Evolutionary conservation across 2,329 filamentous ascomycete genomes (phyloP), one percentile per base, ranked within the genome.

Genomic region (Dothidotthia symphoricarpi): DNA sequence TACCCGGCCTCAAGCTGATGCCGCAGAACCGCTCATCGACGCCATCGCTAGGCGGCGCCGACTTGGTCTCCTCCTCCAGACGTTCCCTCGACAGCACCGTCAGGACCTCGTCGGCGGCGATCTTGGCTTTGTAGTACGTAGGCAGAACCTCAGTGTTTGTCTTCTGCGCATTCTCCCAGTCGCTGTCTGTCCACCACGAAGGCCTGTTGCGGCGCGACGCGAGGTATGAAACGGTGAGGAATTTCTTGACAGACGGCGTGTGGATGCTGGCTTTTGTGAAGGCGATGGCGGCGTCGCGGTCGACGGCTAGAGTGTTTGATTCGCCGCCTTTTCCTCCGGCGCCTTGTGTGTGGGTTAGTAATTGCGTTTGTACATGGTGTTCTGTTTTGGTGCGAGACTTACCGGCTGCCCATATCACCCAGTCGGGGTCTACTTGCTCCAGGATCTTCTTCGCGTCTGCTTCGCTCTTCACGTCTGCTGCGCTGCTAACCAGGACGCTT

Each of bases 331-430:
- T 76, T 16, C 76, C 76, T 24, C 75, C 76, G 31, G 76, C 76
- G 16, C 75, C 75, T 77, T 28, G 8, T 14, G n/a, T n/a, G 6
- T 2, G n/a, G n/a, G 31, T 45, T 24, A 41, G 37, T 12, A 16
- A 13, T 13, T 14, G 30, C 27, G 14, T 19, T 31, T 16, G 12
- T 13, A 14, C 11, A 15, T n/a, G 9, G 19, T 8, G 4, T 31
- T 17, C 11, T 13, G n/a, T 28, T 24, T 7, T 22, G 19, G 16
- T 31, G 6, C 9, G 24, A 22, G 9, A 9, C 71, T 28, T 61
- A 80, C 82, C 83, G 13, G 83, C 83, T 48, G 76, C 80, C 79
- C 80, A 87, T 45, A 85, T 76, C 19, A 86, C 73, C 61, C 81
- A 85, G 61, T 86, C 81, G 43, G 78, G 71, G 61, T 76, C 75